Evolutionary conservation across 352 stramenopile genomes (phyloP), one percentile per base, ranked within the genome.

Genomic region (Phytophthora meadii): DNA sequence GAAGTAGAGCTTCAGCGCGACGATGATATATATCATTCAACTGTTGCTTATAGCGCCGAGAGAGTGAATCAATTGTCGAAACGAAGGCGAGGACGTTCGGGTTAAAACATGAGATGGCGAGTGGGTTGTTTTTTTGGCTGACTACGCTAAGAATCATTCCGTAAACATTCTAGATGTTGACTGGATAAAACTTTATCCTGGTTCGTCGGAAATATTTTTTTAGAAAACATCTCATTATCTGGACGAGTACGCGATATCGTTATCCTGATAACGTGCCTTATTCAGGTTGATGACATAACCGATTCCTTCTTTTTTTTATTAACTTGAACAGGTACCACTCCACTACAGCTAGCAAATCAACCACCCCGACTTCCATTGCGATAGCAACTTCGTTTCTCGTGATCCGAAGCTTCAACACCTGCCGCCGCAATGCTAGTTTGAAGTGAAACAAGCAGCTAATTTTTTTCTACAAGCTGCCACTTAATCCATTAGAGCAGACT

Each of bases 71-170:
- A 8, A 53, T 53, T 28, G 28, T 41, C 8, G n/a, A 25, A 6
- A 41, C n/a, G 15, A 53, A 41, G 2, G 15, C 28, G n/a, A 15
- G 46, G 19, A 53, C 8, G 15, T 27, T 52, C 5, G 25, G 25
- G n/a, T 52, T 14, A 2, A 27, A 4, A 8, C 15, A 15, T n/a
- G 27, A 4, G 15, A 53, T 41, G 9, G 27, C 14, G 14, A 50
- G 42, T 8, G 28, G 47, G 30, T 54, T 54, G n/a, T 54, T 54
- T 12, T 14, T 54, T 12, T n/a, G 34, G n/a, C 15, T 40, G n/a
- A 54, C 47, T 1, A 54, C 27, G 1, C 17, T 2, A 15, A 17
- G n/a, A 25, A 42, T n/a, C 8, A 54, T 39, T 8, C 28, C 47
- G 17, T 54, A 27, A 17, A 44, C 30, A 44, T 54, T 54, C n/a